Evolutionary conservation across 306 rosid species (phyloP).

Genomic region (Ormosia semicastrata): DNA sequence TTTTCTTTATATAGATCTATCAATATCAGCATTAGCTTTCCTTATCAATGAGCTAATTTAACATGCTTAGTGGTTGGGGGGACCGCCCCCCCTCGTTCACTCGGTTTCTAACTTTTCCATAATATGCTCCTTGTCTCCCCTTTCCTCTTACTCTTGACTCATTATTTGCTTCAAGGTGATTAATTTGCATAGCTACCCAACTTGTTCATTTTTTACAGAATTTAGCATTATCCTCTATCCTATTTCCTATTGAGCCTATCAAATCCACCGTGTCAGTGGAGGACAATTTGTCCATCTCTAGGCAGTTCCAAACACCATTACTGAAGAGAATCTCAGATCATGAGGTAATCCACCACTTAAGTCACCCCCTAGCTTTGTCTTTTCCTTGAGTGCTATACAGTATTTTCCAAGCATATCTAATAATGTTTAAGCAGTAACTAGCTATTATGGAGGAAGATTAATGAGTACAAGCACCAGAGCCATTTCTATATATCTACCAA

Average conservation of each 20-base stretch:
- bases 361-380: slow-evolving; percentile 4
- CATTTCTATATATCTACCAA: not conserved
- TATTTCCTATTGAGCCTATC: slow-evolving; percentile 17
- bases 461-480: not conserved
- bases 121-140: slow-evolving; percentile 67
- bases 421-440: not conserved
- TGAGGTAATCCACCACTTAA: slow-evolving; percentile 28
- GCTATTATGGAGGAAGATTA: not conserved
- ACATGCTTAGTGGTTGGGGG: slow-evolving; percentile 67
- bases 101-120: slow-evolving; percentile 50
- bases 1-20: slow-evolving; percentile 20
- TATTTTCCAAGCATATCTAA: not conserved
- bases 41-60: slow-evolving; percentile 39
- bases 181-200: slow-evolving; percentile 29
- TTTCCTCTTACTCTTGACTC: slow-evolving; percentile 47
- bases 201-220: not conserved
- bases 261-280: slow-evolving; percentile 21
- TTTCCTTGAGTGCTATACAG: not conserved
- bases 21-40: slow-evolving; percentile 39
- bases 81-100: slow-evolving; percentile 43
- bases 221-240: slow-evolving; percentile 12
- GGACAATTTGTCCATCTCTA: slow-evolving; percentile 34
- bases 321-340: slow-evolving; percentile 24
- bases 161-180: slow-evolving; percentile 31
- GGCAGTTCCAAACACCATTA: slow-evolving; percentile 17